Evolutionary conservation across 257 asterid species (phyloP), one percentile per base, ranked within the genome.

Genomic region (Craterostigma plantagineum): DNA sequence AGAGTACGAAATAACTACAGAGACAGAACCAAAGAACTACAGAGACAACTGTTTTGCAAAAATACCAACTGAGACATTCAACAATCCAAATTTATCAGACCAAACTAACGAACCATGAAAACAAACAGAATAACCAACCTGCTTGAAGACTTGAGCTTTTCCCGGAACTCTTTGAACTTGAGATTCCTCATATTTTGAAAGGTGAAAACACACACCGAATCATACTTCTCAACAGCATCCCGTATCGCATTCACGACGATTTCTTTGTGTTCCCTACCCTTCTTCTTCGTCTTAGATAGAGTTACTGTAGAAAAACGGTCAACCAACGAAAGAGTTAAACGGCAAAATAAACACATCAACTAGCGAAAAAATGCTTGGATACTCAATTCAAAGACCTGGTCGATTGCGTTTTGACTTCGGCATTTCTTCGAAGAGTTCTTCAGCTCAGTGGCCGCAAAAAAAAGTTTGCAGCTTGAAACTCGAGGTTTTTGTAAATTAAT

Each of bases 101-200:
- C 30, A 23, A 23, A n/a, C n/a, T n/a, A n/a, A n/a, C n/a, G n/a
- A n/a, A n/a, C n/a, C n/a, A n/a, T n/a, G n/a, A n/a, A n/a, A n/a
- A n/a, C n/a, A n/a, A n/a, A n/a, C n/a, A n/a, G n/a, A n/a, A n/a
- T n/a, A n/a, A n/a, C n/a, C n/a, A 16, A 81, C 95, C 95, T 79
- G 87, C 95, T 73, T 5, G 87, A 70, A 52, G 94, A 64, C 64
- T 79, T 90, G 17, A 79, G 81, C 64, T 73, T 75, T 30, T 77
- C 94, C 54, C 81, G 79, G 63, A 90, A 90, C 62, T 77, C 94
- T 74, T 83, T 79, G 54, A 90, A 90, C 71, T 79, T 90, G 63
- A 90, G 91, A 77, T 90, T 90, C 65, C 99, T 77, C 99, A 90
- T 90, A 69, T 82, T 87, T 55, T 82, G 92, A n/a, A 69, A 79